Conservation (phyloP, 2,329 filamentous ascomycete species). For the Hawksworthiomyces lignivorus region DNA sequence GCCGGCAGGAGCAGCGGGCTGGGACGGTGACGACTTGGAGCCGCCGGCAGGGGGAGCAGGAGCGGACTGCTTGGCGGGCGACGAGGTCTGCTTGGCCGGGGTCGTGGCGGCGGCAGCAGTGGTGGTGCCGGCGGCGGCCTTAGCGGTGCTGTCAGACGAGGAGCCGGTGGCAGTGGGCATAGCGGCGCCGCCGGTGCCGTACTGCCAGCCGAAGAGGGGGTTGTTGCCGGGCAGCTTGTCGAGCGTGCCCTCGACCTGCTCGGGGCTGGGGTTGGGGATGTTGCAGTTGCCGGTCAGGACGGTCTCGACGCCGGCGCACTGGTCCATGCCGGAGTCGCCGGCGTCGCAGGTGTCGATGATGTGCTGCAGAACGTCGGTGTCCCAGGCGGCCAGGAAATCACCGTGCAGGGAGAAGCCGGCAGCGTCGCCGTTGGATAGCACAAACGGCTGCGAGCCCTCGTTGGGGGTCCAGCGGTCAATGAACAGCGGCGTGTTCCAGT, state of each 20-base stretch:
- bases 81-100: not conserved
- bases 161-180: too few relatives aligned
- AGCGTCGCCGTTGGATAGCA: conserved; percentile 60
- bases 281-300: conserved; percentile 43
- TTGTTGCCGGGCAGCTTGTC: conserved; percentile 47
- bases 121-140: not conserved
- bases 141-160: conserved; percentile 15
- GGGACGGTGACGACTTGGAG: too few relatives aligned
- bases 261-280: conserved; percentile 39
- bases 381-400: conserved; percentile 70
- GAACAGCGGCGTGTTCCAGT: conserved; percentile 52
- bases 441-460: conserved; percentile 53
- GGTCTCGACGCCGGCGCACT: conserved; percentile 50
- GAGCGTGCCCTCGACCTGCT: conserved; percentile 36
- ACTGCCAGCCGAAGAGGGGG: conserved; percentile 44
- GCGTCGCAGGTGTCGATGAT: conserved; percentile 61
- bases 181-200: conserved; percentile 33
- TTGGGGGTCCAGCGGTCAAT: conserved; percentile 44
- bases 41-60: not conserved
- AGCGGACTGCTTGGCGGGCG: not conserved
- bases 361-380: conserved; percentile 53
- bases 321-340: conserved; percentile 51
- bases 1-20: not conserved
- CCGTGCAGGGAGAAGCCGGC: conserved; percentile 65
- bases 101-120: not conserved